These are phyloP conservation scores for Ramaria rubella DNA, from an alignment of 768 basidiomycete species.

Conservation along the genomic window DNA sequence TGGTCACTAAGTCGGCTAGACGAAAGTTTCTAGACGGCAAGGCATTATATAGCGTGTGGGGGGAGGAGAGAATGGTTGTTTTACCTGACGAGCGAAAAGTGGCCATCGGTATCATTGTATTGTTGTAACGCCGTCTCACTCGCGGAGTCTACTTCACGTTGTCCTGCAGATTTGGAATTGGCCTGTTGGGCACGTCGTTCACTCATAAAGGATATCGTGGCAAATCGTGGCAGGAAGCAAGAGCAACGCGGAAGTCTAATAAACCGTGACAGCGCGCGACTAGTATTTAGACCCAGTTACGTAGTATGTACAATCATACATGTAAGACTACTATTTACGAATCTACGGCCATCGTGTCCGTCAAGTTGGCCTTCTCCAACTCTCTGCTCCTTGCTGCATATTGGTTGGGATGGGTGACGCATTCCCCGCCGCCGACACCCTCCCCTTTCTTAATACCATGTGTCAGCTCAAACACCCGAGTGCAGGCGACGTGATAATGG, in stretches of 20 bases:
- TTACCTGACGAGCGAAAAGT: constrained; percentile 96
- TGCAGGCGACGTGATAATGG: constrained; percentile 95
- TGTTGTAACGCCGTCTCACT: constrained; percentile 51
- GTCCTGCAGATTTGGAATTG: constrained; percentile 18
- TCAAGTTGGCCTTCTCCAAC: constrained; percentile 41
- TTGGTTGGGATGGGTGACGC: constrained; percentile 91
- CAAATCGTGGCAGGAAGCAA: not conserved
- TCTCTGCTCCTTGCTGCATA: constrained; percentile 73
- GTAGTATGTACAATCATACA: not conserved
- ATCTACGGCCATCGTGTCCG: constrained; percentile 41
- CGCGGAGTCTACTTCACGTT: constrained; percentile 13
- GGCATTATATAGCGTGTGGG: constrained; percentile 5
- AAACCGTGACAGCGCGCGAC: not conserved
- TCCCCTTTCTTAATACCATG: constrained; percentile 90
- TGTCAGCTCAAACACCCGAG: constrained; percentile 92
- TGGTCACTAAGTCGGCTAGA: constrained; percentile 94
- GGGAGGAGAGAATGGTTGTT: not conserved
- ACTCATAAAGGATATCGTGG: constrained; percentile 32
- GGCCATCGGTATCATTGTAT: constrained; percentile 85
- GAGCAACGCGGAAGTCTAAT: not conserved
- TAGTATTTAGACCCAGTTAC: not conserved
- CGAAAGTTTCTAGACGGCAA: constrained; percentile 75
- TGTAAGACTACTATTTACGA: not conserved
- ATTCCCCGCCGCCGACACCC: constrained; percentile 79
- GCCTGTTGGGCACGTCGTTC: constrained; percentile 40